Evolutionary conservation across 371 early-diverging fungal species (phyloP), one percentile per base, ranked within the genome.

Genomic region (Mortierella sp.): DNA sequence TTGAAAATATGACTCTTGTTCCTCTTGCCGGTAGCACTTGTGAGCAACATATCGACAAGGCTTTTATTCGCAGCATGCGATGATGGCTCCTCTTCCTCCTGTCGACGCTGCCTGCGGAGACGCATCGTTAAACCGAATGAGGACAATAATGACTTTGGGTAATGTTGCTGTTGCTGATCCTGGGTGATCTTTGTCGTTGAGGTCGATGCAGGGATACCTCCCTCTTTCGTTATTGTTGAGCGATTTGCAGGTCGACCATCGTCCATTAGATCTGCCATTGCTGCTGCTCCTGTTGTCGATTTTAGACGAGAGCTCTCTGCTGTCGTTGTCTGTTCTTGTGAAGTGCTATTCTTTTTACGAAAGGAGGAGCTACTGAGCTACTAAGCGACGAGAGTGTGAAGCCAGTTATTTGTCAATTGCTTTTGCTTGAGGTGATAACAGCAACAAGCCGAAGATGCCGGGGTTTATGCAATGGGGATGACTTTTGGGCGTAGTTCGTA

Each of bases 1-100:
- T 58, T 58, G 58, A 34, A 58, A 58, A 58, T 58, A 58, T 58
- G 58, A 58, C 58, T 58, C 58, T 58, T 58, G 58, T 58, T 58
- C 58, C 58, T 58, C 58, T 58, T 58, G 34, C 22, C 8, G 29
- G 47, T 47, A 22, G 14, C 22, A 19, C 34, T 14, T 16, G 58
- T 31, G 58, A 58, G 58, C 58, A 58, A 13, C 34, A 58, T 34
- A 58, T 58, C 16, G 29, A 29, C 16, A 31, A 58, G 58, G 58
- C 58, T 58, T 58, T 14, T 22, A 1, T 58, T 31, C 19, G 19
- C 34, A 19, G 16, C 16, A 31, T 14, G 55, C 14, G 29, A 34
- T 3, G 58, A 34, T 6, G 58, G 58, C 58, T 58, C 58, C 19
- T 58, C 19, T 34, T n/a, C n/a, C n/a, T 48, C n/a, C 8, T 19